Base-by-base conservation (phyloP, 2,329 filamentous ascomycete species). In the Aureobasidium lini region DNA sequence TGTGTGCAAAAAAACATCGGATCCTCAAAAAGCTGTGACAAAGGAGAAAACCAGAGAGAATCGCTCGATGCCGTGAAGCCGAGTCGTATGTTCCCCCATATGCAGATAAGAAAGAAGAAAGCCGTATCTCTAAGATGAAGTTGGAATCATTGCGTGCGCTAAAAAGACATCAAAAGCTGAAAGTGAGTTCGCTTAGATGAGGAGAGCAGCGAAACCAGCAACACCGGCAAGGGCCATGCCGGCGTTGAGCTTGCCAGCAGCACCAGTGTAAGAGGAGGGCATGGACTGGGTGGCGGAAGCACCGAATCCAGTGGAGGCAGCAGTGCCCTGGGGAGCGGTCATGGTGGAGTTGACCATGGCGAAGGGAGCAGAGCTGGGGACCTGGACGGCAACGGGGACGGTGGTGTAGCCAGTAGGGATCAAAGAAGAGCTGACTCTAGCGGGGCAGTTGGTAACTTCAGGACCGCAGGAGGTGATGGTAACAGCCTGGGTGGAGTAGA, bases 401-500 rank as follows among this genome's bases (percentile, higher is more conserved):
- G 57, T 46, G 50, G 56, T 54, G 42, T 56, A 54, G 28, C 59
- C 59, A 28, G 57, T 57, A 15, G 50, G 13, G 18, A 46, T 15
- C 5, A 53, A 16, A 10, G 43, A 47, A 9, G n/a, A 29, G 31
- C 31, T 40, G n/a, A 23, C 31, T 11, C 40, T 7, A 18, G 66
- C 69, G 23, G 73, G 72, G 64, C 74, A 65, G 62, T 62, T 63
- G 43, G 62, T 65, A 18, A 63, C 70, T 44, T 66, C 67, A 29
- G 72, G 66, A 8, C 69, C 71, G 64, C 74, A 75, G 64, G 72
- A 69, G 59, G 70, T 72, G 64, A 75, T 66, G 42, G 75, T 77
- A 57, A 74, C 66, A 8, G 62, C 53, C n/a, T 63, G 39, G 43
- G 67, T 69, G 61, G 62, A 62, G 64, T 66, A 66, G 31, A 65